phyloP scores from a whole-genome alignment of 305 asterid species.

The Striga hermonthica region DNA sequence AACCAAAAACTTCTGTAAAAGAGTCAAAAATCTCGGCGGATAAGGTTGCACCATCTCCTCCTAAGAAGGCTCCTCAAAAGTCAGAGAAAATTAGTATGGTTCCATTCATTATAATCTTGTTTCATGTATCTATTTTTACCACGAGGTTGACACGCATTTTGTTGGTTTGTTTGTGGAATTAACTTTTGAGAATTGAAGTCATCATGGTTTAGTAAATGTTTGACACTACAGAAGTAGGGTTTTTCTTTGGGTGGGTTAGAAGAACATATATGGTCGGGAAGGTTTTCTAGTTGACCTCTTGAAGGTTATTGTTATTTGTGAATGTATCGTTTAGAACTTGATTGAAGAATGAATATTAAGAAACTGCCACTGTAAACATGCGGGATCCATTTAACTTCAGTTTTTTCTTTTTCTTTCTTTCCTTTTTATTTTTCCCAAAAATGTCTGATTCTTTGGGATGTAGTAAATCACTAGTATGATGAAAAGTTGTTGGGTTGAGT shows the following conservation, averaged over 20 bases:
- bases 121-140: constrained; percentile 14
- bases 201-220: constrained; percentile 2
- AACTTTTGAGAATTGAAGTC: background rate
- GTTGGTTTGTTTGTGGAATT: constrained; percentile 1
- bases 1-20: constrained; percentile 34
- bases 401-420: too few species aligned
- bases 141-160: constrained; percentile 5
- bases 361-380: background rate
- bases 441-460: background rate
- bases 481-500: background rate
- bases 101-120: constrained; percentile 23
- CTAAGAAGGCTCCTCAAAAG: constrained; percentile 59
- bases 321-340: background rate
- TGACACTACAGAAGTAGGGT: too few species aligned
- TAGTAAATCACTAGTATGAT: background rate
- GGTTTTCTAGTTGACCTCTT: background rate
- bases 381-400: background rate
- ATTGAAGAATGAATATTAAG: background rate
- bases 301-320: background rate
- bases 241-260: too few species aligned
- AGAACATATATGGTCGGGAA: too few species aligned
- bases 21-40: constrained; percentile 50
- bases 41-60: constrained; percentile 52
- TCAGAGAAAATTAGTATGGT: constrained; percentile 54
- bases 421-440: background rate